Base-by-base conservation (phyloP, 2,329 filamentous ascomycete species). In the Metarhizium robertsii region DNA sequence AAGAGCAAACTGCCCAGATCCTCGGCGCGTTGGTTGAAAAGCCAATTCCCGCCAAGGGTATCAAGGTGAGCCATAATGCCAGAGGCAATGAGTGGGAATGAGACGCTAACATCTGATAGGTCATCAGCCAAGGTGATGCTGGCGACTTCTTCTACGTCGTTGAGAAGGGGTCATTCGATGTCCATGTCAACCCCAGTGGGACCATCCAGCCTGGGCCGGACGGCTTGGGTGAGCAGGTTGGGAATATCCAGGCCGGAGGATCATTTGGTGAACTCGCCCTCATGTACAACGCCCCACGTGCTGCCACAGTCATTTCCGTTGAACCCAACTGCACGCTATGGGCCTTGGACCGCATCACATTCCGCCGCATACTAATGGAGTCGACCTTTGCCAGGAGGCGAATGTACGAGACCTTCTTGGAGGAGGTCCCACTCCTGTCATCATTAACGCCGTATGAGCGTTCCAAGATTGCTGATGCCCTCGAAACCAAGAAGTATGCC, bases 71-170 rank as follows among this genome's bases (percentile, higher is more conserved):
- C 30, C 29, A 32, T 20, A 6, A 11, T 57, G 38, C 42, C n/a
- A 45, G 42, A 20, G 42, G n/a, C 42, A 18, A 20, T 45, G 18
- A 4, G 18, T 8, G 16, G 20, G 7, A 25, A 10, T 8, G n/a
- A 20, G n/a, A 43, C 40, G 18, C 61, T 72, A 55, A 70, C 65
- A 59, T 43, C n/a, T 6, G 6, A 43, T 80, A 96, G 80, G 90
- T 99, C 57, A 97, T 99, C 62, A 87, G 86, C 52, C 94, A 99
- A 75, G 94, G 94, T 55, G 94, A 97, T 66, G 87, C 92, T 0
- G 94, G 94, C 47, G 94, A 99, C 72, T 97, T 88, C 76, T 99
- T 99, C 75, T 99, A 99, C 70, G 86, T 99, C 30, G 91, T 97
- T 18, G 94, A 99, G 70, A 88, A 86, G 61, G 94, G 94, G 45